Conservation (phyloP, 192 early-diverging fungal species). For the Rhizophagus clarus region DNA sequence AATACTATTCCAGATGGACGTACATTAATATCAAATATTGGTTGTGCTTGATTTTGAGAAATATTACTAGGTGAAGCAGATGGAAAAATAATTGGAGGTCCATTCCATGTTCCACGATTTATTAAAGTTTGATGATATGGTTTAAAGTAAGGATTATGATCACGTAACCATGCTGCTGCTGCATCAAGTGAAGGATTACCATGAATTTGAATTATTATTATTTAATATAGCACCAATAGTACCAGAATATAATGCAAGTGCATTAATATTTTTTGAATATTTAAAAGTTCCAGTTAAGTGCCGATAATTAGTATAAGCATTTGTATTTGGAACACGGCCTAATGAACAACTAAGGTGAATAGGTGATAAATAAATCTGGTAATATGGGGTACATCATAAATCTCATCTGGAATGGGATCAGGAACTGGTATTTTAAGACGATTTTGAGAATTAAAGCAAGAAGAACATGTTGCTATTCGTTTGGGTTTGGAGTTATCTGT, state of each 20-base stretch:
- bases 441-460: not conserved
- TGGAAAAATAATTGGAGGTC: not conserved
- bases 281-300: not conserved
- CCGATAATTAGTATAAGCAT: not conserved
- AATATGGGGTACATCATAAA: not conserved
- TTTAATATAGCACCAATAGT: not conserved
- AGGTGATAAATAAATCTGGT: not conserved
- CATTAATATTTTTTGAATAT: not conserved
- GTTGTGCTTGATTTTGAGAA: not conserved
- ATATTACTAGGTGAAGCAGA: not conserved
- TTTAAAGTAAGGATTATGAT: not conserved
- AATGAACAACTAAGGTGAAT: not conserved
- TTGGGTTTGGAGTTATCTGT: too few species aligned
- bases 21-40: not conserved
- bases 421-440: not conserved
- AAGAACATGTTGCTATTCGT: not conserved
- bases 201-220: not conserved
- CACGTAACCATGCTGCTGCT: not conserved
- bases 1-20: not conserved
- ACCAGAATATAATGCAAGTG: constrained; percentile 10
- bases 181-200: not conserved
- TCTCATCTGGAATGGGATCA: not conserved
- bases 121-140: not conserved
- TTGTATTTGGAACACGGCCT: not conserved
- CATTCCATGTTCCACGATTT: not conserved